These are phyloP conservation scores for Peronospora belbahrii DNA, from an alignment of 352 stramenopile species.

Conservation along the genomic window DNA sequence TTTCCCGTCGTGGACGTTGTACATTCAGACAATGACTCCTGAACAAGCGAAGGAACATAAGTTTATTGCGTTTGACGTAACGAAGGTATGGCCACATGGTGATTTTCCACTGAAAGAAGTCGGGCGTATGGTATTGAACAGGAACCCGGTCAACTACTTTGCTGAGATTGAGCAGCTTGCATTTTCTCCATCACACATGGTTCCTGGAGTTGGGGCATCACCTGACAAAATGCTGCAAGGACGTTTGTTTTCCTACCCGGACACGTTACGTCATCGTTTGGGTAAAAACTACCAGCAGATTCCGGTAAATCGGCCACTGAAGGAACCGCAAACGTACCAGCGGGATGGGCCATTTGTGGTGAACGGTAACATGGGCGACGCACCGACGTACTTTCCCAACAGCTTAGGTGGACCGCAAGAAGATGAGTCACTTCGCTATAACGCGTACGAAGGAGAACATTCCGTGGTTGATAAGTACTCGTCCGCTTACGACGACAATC, in stretches of 20 bases:
- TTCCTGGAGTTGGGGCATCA: slow-evolving; percentile 82
- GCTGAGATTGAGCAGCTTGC: slow-evolving; percentile 87
- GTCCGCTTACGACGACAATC: slow-evolving; percentile 71
- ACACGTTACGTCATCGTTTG: slow-evolving; percentile 83
- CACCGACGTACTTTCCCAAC: slow-evolving; percentile 79
- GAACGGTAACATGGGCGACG: slow-evolving; percentile 51
- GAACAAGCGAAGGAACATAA: slow-evolving; percentile 42
- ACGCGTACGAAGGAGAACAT: slow-evolving; percentile 20
- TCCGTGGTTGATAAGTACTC: slow-evolving; percentile 37
- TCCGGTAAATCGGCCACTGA: slow-evolving; percentile 80
- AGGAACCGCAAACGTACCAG: slow-evolving; percentile 55
- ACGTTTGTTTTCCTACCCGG: slow-evolving; percentile 85
- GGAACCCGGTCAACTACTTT: slow-evolving; percentile 87
- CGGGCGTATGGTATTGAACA: slow-evolving; percentile 73
- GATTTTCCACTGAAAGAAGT: slow-evolving; percentile 78
- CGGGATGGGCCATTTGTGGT: slow-evolving; percentile 61
- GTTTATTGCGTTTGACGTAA: slow-evolving; percentile 86
- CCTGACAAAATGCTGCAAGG: slow-evolving; percentile 86
- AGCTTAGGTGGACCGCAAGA: slow-evolving; percentile 37
- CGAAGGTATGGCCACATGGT: slow-evolving; percentile 84
- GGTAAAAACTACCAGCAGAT: slow-evolving; percentile 88
- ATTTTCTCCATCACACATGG: slow-evolving; percentile 80
- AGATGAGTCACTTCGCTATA: slow-evolving; percentile 16
- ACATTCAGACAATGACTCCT: slow-evolving; percentile 84
- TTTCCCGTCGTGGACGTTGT: slow-evolving; percentile 71